phyloP scores from a whole-genome alignment of 441 rosid species.

The Pelargonium fulgidum region DNA sequence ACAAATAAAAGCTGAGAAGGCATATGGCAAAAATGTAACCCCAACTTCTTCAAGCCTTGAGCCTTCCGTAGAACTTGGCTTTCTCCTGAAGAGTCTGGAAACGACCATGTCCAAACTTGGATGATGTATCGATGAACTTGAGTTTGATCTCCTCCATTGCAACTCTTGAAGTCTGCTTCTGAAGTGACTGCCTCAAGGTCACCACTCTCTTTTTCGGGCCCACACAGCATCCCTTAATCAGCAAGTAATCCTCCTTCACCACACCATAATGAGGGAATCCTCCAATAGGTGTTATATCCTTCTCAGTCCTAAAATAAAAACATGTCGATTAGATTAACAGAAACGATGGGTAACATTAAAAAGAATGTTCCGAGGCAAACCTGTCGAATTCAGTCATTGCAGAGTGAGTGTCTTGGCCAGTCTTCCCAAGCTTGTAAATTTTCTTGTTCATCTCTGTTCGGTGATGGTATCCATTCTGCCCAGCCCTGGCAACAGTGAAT shows the following conservation, averaged over 20 bases:
- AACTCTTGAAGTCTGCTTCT: slow-evolving; percentile 47
- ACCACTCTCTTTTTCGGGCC: slow-evolving; percentile 65
- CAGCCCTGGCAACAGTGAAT: slow-evolving; percentile 87
- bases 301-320: slow-evolving; percentile 40
- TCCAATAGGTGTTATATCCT: slow-evolving; percentile 54
- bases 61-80: slow-evolving; percentile 39
- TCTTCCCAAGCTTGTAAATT: slow-evolving; percentile 71
- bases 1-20: too few species aligned
- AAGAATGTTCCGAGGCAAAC: slow-evolving; percentile 23
- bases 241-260: slow-evolving; percentile 46
- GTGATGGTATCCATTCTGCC: slow-evolving; percentile 92
- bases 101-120: slow-evolving; percentile 43
- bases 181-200: slow-evolving; percentile 46
- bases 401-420: slow-evolving; percentile 56
- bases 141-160: slow-evolving; percentile 48
- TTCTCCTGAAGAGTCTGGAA: slow-evolving; percentile 55
- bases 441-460: slow-evolving; percentile 92
- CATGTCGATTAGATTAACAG: not conserved
- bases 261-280: slow-evolving; percentile 62
- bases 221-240: slow-evolving; percentile 56
- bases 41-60: slow-evolving; percentile 28
- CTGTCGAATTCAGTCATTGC: slow-evolving; percentile 80
- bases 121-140: slow-evolving; percentile 46
- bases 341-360: not conserved
- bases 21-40: too few species aligned